Percentiles rank a stretch among this genome's conserved stretches.
These are phyloP conservation scores for Blepharisma japonicum DNA, from an alignment of 73 alveolate genomes.

Conservation along the genomic window DNA sequence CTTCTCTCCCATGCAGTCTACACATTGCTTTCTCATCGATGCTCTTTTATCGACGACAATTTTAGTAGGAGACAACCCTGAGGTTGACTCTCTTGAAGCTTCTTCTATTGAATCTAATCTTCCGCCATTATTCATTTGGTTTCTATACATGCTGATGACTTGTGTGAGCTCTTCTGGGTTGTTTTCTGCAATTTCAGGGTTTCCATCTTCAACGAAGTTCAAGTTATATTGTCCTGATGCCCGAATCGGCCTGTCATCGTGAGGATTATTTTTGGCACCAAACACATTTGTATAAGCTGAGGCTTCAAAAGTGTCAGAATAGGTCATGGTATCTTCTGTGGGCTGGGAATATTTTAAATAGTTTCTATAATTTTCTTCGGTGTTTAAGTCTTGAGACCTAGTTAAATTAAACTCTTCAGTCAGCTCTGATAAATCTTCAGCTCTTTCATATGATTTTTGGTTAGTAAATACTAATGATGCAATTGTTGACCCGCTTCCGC, in stretches of 20 bases:
- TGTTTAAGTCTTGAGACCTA: not conserved
- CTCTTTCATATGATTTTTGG: not conserved
- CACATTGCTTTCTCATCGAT: slow-evolving; percentile 25
- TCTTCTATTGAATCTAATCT: not conserved
- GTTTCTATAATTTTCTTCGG: not conserved
- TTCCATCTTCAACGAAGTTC: not conserved
- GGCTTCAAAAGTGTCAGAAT: slow-evolving; percentile 12
- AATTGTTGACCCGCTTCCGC: slow-evolving; percentile 10
- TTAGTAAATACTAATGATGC: slow-evolving; percentile 16
- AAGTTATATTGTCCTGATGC: slow-evolving; percentile 24
- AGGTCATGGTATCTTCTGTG: not conserved
- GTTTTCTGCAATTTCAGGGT: not conserved
- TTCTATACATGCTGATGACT: not conserved
- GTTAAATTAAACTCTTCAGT: not conserved
- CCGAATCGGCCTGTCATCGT: slow-evolving; percentile 5
- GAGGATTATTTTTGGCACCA: not conserved
- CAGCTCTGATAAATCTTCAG: not conserved
- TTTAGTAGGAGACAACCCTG: not conserved
- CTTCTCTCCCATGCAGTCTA: slow-evolving; percentile 33
- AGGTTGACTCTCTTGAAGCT: not conserved
- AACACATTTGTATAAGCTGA: not conserved
- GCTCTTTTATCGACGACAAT: not conserved
- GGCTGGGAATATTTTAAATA: not conserved
- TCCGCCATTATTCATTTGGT: slow-evolving; percentile 13
- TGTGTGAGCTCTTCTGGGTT: not conserved